These are phyloP conservation scores for Geotrichum australiense DNA, from an alignment of 1,139 yeast species.

Conservation along the genomic window DNA sequence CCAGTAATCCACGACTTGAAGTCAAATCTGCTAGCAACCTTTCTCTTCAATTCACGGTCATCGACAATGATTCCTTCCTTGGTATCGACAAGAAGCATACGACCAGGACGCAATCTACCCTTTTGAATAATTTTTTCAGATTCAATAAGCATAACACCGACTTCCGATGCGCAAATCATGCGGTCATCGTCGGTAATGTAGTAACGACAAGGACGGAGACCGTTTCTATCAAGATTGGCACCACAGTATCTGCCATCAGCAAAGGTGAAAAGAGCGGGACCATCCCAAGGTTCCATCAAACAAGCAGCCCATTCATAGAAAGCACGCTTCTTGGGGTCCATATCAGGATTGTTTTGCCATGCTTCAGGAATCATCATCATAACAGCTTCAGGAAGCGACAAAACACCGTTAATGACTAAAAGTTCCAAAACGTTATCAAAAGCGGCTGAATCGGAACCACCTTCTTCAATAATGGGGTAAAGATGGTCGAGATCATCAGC, in stretches of 20 bases:
- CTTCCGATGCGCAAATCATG: slow-evolving; percentile 97
- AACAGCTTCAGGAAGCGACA: slow-evolving; percentile 92
- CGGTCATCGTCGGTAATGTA: slow-evolving; percentile 91
- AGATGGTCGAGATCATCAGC: slow-evolving; percentile 88
- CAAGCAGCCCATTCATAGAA: slow-evolving; percentile 99
- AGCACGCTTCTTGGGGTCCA: slow-evolving; percentile 88
- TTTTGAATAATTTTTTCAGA: slow-evolving; percentile 77
- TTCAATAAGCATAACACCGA: slow-evolving; percentile 88
- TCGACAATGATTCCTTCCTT: slow-evolving; percentile 89
- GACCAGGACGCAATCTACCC: slow-evolving; percentile 94
- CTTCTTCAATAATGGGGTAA: slow-evolving; percentile 95
- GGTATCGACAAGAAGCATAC: slow-evolving; percentile 93
- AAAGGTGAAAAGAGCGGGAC: slow-evolving; percentile 94
- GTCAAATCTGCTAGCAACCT: slow-evolving; percentile 80
- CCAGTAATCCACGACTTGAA: slow-evolving; percentile 91
- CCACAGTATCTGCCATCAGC: slow-evolving; percentile 98
- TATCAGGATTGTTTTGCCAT: slow-evolving; percentile 80
- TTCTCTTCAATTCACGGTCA: slow-evolving; percentile 75
- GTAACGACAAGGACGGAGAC: slow-evolving; percentile 96
- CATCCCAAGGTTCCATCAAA: slow-evolving; percentile 99
- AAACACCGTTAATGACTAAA: slow-evolving; percentile 82
- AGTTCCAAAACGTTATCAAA: slow-evolving; percentile 92
- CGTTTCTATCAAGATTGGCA: slow-evolving; percentile 95
- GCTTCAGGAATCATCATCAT: slow-evolving; percentile 98
- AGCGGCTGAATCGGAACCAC: slow-evolving; percentile 99